Evolutionary conservation across 2,329 filamentous ascomycete species (phyloP), one percentile per base, ranked within the genome.

Genomic region (Aspergillus sergii): DNA sequence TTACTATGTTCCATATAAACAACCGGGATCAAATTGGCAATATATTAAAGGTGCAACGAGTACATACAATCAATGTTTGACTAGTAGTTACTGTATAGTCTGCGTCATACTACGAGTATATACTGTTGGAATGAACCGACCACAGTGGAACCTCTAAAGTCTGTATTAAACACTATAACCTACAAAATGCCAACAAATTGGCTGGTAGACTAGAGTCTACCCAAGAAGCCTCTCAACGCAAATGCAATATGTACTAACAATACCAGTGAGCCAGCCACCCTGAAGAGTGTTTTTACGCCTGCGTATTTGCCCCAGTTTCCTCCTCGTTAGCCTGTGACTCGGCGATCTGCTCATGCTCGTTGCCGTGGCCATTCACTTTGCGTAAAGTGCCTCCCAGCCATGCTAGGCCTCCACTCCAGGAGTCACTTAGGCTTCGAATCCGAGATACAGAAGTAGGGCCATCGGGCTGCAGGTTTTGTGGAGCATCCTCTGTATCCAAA

Each of bases 361-460:
- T 51, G 30, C 56, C n/a, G 19, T 28, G 61, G 26, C 57, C 64
- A 19, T 60, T 60, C 14, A 61, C 59, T 51, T 65, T 73, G 39
- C 73, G 69, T 16, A 79, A 64, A 23, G 73, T 71, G 32, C 72
- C 74, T 9, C 75, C 75, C 11, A 79, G 64, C 76, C 76, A 78
- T 11, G 75, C 72, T 19, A 78, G 64, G 0, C 75, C 71, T 51
- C 72, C 76, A 30, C 68, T 73, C 75, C 74, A 75, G 2, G 76
- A 78, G 64, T 79, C 76, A 60, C 76, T 79, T 12, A 79, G 66
- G 58, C 76, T 78, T 60, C 76, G 75, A 8, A 77, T 65, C 19
- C 75, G 73, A 12, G 65, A 70, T 3, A 67, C 23, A 7, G 63
- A 65, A 23, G 69, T 67, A 8, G 45, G 41, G 50, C 72, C 67